These are phyloP conservation scores for Leptographium wingfieldii DNA, from an alignment of 2,329 filamentous ascomycete genomes.

Conservation along the genomic window DNA sequence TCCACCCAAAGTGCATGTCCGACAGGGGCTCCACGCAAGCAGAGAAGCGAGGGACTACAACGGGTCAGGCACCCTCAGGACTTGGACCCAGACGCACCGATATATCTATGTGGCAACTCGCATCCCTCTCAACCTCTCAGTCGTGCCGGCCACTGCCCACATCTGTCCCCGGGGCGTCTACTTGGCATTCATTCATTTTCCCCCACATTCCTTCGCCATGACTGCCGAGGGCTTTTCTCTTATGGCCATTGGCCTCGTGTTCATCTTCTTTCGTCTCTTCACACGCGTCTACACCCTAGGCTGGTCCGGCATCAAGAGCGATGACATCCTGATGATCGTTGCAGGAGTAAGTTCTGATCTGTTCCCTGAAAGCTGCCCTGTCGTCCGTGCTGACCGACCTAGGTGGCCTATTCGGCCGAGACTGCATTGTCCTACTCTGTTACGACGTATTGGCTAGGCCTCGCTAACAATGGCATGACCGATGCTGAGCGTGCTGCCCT, in stretches of 20 bases:
- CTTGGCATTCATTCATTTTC: not conserved
- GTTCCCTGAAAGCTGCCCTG: too few relatives aligned
- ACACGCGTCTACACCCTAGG: conserved; percentile 36
- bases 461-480: conserved; percentile 23
- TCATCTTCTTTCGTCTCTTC: conserved; percentile 37
- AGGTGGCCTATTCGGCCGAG: conserved; percentile 13
- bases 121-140: not conserved
- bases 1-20: not conserved
- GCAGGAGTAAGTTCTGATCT: conserved; percentile 29
- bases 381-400: not conserved
- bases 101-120: not conserved
- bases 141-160: not conserved
- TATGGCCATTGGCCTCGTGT: conserved; percentile 32
- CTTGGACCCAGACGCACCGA: not conserved
- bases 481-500: conserved; percentile 16
- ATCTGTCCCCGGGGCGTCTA: not conserved
- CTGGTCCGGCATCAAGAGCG: conserved; percentile 35
- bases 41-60: not conserved
- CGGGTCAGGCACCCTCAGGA: not conserved
- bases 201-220: conserved; percentile 1
- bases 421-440: conserved; percentile 19
- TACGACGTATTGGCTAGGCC: conserved; percentile 16
- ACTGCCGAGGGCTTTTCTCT: conserved; percentile 33
- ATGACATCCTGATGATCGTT: conserved; percentile 48
- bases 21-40: not conserved